These are phyloP conservation scores for Hyphopichia wangnamkhiaoensis DNA, from an alignment of 1,139 yeast genomes.

Conservation along the genomic window DNA sequence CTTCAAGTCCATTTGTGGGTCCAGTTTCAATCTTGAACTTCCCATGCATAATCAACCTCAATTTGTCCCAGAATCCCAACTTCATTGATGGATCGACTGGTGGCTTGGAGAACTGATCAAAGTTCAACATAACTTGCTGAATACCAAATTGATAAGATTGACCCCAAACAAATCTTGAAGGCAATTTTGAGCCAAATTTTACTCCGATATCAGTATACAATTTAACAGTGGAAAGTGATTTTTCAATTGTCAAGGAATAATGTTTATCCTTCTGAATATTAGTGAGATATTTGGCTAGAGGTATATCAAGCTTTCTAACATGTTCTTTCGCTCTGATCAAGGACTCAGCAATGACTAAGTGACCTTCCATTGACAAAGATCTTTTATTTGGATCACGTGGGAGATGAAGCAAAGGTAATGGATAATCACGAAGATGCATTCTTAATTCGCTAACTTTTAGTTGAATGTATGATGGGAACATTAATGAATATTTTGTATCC, in stretches of 20 bases:
- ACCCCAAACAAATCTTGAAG: constrained; percentile 84
- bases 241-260: constrained; percentile 66
- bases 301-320: constrained; percentile 61
- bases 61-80: constrained; percentile 62
- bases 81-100: constrained; percentile 66
- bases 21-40: constrained; percentile 30
- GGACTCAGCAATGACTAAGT: constrained; percentile 50
- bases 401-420: constrained; percentile 55
- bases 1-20: constrained; percentile 47
- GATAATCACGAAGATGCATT: constrained; percentile 66
- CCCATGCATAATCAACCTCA: constrained; percentile 52
- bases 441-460: constrained; percentile 52
- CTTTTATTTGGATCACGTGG: constrained; percentile 23
- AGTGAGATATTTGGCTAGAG: constrained; percentile 48
- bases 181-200: constrained; percentile 53
- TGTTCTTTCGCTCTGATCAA: constrained; percentile 42
- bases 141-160: constrained; percentile 82
- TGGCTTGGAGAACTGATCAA: constrained; percentile 83
- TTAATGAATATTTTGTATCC: constrained; percentile 65
- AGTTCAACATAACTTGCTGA: constrained; percentile 74
- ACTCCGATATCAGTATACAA: constrained; percentile 63
- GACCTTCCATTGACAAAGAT: constrained; percentile 44
- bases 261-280: constrained; percentile 31
- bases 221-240: constrained; percentile 78
- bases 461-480: constrained; percentile 62